These are phyloP conservation scores for sweet orange (Citrus sinensis) DNA, from an alignment of 345 rosid species.

Conservation along the genomic window DNA sequence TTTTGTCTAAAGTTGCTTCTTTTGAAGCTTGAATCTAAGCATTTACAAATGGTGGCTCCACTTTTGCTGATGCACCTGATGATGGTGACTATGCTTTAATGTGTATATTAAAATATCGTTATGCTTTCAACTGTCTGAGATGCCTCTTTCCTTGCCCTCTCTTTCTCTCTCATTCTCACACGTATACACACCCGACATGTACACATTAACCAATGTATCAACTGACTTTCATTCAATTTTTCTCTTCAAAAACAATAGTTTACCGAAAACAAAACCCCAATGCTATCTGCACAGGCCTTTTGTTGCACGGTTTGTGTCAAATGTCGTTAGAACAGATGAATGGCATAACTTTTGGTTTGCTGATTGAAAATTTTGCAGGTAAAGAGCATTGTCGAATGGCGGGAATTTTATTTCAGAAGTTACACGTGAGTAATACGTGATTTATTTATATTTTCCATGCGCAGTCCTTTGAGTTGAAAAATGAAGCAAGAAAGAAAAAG, in stretches of 20 bases:
- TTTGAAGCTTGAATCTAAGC: background rate
- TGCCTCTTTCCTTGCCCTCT: background rate
- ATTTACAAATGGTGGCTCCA: background rate
- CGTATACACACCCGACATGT: background rate
- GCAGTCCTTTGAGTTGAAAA: background rate
- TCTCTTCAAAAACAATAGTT: background rate
- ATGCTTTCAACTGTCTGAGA: background rate
- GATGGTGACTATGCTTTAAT: background rate
- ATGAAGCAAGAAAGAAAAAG: background rate
- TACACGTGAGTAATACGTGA: constrained; percentile 58
- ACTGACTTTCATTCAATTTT: background rate
- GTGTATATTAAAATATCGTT: background rate
- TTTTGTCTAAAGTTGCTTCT: background rate
- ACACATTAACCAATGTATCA: background rate
- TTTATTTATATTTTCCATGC: background rate
- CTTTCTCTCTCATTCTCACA: background rate
- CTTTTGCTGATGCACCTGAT: background rate
- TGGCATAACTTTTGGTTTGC: constrained; percentile 1
- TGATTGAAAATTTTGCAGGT: constrained; percentile 47
- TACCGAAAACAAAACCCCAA: background rate
- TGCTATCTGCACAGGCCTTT: background rate
- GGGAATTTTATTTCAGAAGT: constrained; percentile 75
- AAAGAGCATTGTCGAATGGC: constrained; percentile 90
- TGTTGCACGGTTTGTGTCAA: background rate
- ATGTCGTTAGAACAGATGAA: background rate